Evolutionary conservation across 2,329 filamentous ascomycete genomes (phyloP), one percentile per base, ranked within the genome.

Genomic region (Fusarium citri): DNA sequence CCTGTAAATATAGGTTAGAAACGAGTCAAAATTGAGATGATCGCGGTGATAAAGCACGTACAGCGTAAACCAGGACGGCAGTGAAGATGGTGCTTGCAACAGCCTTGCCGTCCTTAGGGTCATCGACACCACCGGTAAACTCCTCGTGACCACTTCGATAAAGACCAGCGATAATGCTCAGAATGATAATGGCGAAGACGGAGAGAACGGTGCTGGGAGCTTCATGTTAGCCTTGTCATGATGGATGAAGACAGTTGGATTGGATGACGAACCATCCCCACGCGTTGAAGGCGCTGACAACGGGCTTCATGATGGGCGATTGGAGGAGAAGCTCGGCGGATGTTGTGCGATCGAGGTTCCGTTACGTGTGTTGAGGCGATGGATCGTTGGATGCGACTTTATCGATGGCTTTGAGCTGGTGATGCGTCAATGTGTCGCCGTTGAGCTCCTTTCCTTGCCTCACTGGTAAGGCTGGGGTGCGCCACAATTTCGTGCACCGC

Each of bases 261-360:
- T 49, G 71, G 50, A 60, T 64, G 63, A 80, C 89, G 78, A 85
- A 98, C 94, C 94, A 97, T 85, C 91, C 93, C 94, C 94, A 98
- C 78, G 94, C 95, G 84, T 97, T 94, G 84, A 94, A 88, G 73
- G 94, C 91, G 78, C 93, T 92, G 75, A 98, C 93, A 79, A 98
- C 86, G 74, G 95, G 94, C 91, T 98, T 98, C 94, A 98, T 98
- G 78, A 77, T 88, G 84, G 81, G 59, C 62, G 47, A 18, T 18
- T 56, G 26, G 11, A 48, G 28, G 12, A 61, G 61, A 31, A 42
- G n/a, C 22, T 40, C 40, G 22, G 11, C 9, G 14, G 28, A 34
- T 16, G 23, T 6, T 51, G 28, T 43, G 25, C 26, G 46, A 50
- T 45, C 26, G 42, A 16, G 22, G 23, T 42, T 43, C 50, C 47